Base-by-base conservation (phyloP, 345 rosid species). In the Crucihimalaya himalaica region DNA sequence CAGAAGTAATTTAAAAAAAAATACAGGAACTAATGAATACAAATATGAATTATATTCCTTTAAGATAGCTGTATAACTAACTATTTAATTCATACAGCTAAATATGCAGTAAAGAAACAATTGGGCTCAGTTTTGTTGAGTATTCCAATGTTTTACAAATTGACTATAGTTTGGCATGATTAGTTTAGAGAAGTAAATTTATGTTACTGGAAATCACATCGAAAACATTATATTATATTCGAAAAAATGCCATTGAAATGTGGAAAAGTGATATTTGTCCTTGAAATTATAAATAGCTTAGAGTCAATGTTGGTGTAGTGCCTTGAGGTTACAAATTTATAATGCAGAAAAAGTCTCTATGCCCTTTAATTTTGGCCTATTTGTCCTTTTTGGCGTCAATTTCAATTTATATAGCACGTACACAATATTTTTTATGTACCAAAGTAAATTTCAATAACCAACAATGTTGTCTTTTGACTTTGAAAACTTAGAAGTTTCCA, bases 381-480 rank as follows among this genome's bases (percentile, higher is more conserved):
- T 5, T 52, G 70, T 53, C 54, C 43, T 62, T 43, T 60, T 15
- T 27, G 71, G 66, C 71, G 60, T 76, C 52, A 70, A 70, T 20
- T 63, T 55, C 59, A 37, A 63, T 9, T 35, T 55, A 43, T 35
- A 54, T 35, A 54, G 70, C 79, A 75, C 69, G 73, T 67, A 69
- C 65, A 51, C 65, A 28, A 18, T 43, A 69, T 46, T 68, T 29
- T 29, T 75, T 60, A 16, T 52, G 15, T 53, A 53, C 67, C 52
- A 43, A 43, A 32, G 2, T 34, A 76, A 62, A 52, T 63, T 76
- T 54, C 71, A 76, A 55, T 18, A 76, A 76, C 80, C 79, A 62
- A 76, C 59, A 76, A 45, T 69, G 58, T 63, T 76, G 75, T 69
- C 75, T 76, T 32, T 76, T 76, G 75, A 63, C 75, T 63, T 69